Base-by-base conservation (phyloP, 345 rosid genomes). In the Noccaea caerulescens region DNA sequence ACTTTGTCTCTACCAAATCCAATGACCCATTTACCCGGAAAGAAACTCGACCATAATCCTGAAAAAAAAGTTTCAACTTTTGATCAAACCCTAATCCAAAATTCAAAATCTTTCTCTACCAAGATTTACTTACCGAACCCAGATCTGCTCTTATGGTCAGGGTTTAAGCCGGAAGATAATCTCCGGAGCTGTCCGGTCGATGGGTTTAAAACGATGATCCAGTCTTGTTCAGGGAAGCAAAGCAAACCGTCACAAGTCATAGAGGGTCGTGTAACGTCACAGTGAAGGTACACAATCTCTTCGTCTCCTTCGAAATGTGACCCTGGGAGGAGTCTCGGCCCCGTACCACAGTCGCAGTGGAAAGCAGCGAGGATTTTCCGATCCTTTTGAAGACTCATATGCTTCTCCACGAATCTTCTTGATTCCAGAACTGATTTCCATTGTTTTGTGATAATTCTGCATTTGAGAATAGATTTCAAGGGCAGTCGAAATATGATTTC, bases 271-370 rank as follows among this genome's bases (percentile, higher is more conserved):
- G 64, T 1, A 2, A 64, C 25, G 10, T 18, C 37, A 3, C 73
- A 69, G 73, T 69, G 65, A 3, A 69, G 27, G 36, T 34, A 45
- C 0, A 57, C 56, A 3, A 69, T 36, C 47, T 67, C 72, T 55
- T 67, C 62, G 34, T 67, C 72, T 1, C 63, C 62, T 67, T 14
- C 9, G 5, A 67, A 30, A 3, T 32, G 5, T 0, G 72, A 67
- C 33, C 7, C 34, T 0, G 52, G 27, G 10, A 39, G 27, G 27
- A 65, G 59, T 14, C 1, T 41, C 49, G 8, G 10, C 8, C 16
- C 11, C 7, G 8, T 27, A 2, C 59, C 27, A 10, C 70, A 66
- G 36, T 66, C 49, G 14, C 70, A 66, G 8, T 60, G 3, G 23
- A 2, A 42, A 60, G 37, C 65, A 4, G 65, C 51, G 0, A 60